Conservation (phyloP, 1,139 yeast species). For the Hyphopichia fennica region DNA sequence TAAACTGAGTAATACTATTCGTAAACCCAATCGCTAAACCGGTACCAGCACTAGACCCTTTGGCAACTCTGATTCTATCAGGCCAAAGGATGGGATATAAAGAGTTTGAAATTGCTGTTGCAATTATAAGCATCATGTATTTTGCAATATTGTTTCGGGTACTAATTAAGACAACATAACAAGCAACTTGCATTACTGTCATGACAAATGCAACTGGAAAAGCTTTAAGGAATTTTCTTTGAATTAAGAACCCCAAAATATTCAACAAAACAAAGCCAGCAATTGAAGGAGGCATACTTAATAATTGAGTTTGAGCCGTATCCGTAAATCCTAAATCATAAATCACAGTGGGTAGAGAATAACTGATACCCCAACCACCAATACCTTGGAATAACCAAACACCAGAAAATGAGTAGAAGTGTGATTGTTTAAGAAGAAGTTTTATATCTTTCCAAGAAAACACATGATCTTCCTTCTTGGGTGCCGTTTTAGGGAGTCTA, state of each 20-base stretch:
- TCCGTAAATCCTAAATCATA: slow-evolving; percentile 21
- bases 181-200: slow-evolving; percentile 12
- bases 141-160: slow-evolving; percentile 9
- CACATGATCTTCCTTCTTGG: slow-evolving; percentile 9
- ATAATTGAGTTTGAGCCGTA: slow-evolving; percentile 17
- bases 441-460: slow-evolving; percentile 12
- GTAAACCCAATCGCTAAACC: slow-evolving; percentile 17
- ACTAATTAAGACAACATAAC: slow-evolving; percentile 12
- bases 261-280: slow-evolving; percentile 14
- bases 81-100: slow-evolving; percentile 16
- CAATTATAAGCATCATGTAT: slow-evolving; percentile 14
- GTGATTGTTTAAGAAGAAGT: slow-evolving; percentile 12
- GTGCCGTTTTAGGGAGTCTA: slow-evolving; percentile 10
- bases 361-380: slow-evolving; percentile 26
- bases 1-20: slow-evolving; percentile 12
- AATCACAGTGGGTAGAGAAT: slow-evolving; percentile 22
- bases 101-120: slow-evolving; percentile 15
- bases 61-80: slow-evolving; percentile 15
- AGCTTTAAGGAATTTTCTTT: slow-evolving; percentile 8
- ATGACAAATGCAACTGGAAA: slow-evolving; percentile 13
- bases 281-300: slow-evolving; percentile 16
- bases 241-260: slow-evolving; percentile 11
- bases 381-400: slow-evolving; percentile 22
- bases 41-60: slow-evolving; percentile 12
- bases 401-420: slow-evolving; percentile 15